Evolutionary conservation across 148 eudicot species (phyloP).

Genomic region (Diospyros kaki): DNA sequence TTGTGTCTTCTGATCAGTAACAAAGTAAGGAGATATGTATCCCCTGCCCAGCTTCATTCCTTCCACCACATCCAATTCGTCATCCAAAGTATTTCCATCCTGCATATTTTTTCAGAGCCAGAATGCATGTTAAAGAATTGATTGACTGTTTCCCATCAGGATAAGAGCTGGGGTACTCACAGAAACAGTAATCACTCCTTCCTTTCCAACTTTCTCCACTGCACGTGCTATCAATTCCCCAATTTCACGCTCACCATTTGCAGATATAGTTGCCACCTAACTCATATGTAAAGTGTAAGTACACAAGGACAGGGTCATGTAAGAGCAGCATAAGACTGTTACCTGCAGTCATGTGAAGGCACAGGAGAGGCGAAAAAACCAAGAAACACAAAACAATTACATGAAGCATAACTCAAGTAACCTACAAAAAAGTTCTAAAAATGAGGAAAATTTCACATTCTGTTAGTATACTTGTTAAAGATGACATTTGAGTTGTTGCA

Average conservation of each 20-base stretch:
- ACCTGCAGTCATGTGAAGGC: too few species aligned
- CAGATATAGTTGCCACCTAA: constrained; percentile 94
- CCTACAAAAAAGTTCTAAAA: too few species aligned
- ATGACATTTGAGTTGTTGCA: background rate
- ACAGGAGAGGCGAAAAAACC: too few species aligned
- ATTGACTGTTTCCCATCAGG: background rate
- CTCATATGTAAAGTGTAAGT: background rate
- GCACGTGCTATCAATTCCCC: constrained; percentile 88
- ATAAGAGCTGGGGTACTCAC: constrained; percentile 41
- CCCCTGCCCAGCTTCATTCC: constrained; percentile 56
- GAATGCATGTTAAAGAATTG: background rate
- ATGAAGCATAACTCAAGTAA: too few species aligned
- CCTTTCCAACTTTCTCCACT: constrained; percentile 97
- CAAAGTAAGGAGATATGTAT: constrained; percentile 52
- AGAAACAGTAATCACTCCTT: constrained; percentile 88
- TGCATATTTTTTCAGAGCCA: constrained; percentile 19
- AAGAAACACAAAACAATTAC: too few species aligned
- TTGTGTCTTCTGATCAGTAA: constrained; percentile 48
- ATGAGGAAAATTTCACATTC: too few species aligned
- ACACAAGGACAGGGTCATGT: background rate
- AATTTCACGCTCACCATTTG: constrained; percentile 90
- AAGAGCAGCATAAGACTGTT: background rate
- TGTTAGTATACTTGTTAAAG: too few species aligned
- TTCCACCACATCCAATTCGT: constrained; percentile 52
- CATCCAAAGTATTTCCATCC: constrained; percentile 70